Conservation (phyloP, 192 early-diverging fungal species). For the Linnemannia elongata region DNA sequence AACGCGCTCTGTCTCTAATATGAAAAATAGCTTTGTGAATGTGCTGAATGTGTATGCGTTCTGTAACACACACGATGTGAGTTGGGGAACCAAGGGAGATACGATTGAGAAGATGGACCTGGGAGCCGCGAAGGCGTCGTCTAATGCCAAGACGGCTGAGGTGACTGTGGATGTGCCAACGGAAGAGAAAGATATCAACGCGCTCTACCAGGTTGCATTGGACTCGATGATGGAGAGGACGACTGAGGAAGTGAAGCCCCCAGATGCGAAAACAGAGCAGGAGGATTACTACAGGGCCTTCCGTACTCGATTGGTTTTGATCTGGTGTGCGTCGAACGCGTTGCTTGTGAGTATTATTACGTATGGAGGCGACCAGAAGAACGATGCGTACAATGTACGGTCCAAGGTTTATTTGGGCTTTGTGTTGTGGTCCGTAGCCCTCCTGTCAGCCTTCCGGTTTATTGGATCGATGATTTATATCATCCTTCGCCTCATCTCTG, state of each 20-base stretch:
- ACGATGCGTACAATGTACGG: conserved; percentile 29
- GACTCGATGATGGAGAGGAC: conserved; percentile 60
- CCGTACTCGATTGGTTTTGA: conserved; percentile 84
- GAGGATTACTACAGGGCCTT: conserved; percentile 92
- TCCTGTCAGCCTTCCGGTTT: conserved; percentile 79
- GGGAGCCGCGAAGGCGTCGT: conserved; percentile 76
- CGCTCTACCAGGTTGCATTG: conserved; percentile 82
- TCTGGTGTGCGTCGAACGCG: conserved; percentile 89
- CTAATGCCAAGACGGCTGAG: conserved; percentile 74
- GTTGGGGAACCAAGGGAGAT: conserved; percentile 96
- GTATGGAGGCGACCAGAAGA: conserved; percentile 58
- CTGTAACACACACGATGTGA: conserved; percentile 96
- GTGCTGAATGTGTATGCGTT: conserved; percentile 95
- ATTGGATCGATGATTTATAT: conserved; percentile 79
- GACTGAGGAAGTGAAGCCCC: conserved; percentile 53
- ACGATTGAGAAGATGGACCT: conserved; percentile 75
- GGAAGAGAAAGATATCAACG: conserved; percentile 82
- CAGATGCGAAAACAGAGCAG: conserved; percentile 78
- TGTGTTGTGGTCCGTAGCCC: conserved; percentile 89
- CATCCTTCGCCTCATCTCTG: conserved; percentile 63
- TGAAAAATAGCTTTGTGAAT: conserved; percentile 69
- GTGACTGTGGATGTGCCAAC: conserved; percentile 81
- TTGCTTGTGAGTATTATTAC: conserved; percentile 80
- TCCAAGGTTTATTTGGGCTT: conserved; percentile 79
- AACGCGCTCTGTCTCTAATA: not conserved